These are phyloP conservation scores for Endothia cerciana DNA, from an alignment of 2,329 filamentous ascomycete genomes.

Conservation along the genomic window DNA sequence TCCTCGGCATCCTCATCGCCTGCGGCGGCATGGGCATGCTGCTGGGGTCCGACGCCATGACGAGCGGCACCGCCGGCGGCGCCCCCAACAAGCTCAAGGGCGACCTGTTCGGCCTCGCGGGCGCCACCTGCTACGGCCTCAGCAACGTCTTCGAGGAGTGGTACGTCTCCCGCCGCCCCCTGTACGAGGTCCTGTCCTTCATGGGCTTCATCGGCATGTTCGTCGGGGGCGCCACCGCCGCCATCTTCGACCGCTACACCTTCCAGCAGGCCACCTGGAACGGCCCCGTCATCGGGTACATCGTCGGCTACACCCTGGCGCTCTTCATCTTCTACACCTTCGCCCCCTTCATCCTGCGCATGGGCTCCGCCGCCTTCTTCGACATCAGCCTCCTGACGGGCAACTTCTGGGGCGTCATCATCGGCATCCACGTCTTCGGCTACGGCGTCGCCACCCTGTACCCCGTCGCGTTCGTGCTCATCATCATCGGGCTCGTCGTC, in stretches of 20 bases:
- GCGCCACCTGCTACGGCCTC: conserved; percentile 88
- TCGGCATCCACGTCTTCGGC: conserved; percentile 85
- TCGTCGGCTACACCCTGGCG: conserved; percentile 86
- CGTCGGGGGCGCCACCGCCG: conserved; percentile 90
- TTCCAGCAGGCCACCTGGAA: conserved; percentile 71
- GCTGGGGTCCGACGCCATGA: conserved; percentile 85
- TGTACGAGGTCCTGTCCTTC: conserved; percentile 93
- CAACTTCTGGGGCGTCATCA: conserved; percentile 96
- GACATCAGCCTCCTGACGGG: conserved; percentile 92
- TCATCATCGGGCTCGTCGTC: conserved; percentile 80
- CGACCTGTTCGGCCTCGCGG: conserved; percentile 87
- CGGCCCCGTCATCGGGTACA: conserved; percentile 73
- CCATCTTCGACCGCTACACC: conserved; percentile 82
- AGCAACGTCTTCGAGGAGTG: conserved; percentile 94
- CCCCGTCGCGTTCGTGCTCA: conserved; percentile 91
- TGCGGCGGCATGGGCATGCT: conserved; percentile 85
- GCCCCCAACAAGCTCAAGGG: conserved; percentile 80
- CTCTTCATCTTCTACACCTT: conserved; percentile 85
- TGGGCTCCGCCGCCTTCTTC: conserved; percentile 91
- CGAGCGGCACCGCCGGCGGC: conserved; percentile 69
- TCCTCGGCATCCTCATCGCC: conserved; percentile 85
- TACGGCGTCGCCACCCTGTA: conserved; percentile 86
- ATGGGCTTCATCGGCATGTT: conserved; percentile 84
- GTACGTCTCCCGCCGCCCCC: conserved; percentile 81
- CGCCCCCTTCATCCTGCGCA: conserved; percentile 84